Evolutionary conservation across 257 asterid genomes (phyloP).

Genomic region (Penstemon newberryi): DNA sequence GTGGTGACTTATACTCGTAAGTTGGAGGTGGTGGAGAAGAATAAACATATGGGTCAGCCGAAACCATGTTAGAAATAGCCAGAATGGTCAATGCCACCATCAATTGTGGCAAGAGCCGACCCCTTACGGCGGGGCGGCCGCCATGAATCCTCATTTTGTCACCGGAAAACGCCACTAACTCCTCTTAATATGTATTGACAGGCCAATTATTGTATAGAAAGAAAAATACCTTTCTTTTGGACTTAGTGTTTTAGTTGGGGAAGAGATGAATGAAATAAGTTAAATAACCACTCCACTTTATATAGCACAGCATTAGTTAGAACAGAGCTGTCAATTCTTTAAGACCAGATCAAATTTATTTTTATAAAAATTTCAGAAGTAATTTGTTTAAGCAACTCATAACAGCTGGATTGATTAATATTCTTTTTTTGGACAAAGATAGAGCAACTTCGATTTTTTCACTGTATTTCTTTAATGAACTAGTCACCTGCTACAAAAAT

Average conservation of each 20-base stretch:
- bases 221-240: background rate
- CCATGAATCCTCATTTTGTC: constrained; percentile 5
- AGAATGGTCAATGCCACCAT: constrained; percentile 29
- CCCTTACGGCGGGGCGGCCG: constrained; percentile 20
- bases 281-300: constrained; percentile 12
- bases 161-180: background rate
- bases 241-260: background rate
- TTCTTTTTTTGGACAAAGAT: background rate
- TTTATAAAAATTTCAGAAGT: background rate
- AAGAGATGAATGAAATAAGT: constrained; percentile 10
- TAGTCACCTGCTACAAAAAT: constrained; percentile 1
- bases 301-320: constrained; percentile 11
- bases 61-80: constrained; percentile 15
- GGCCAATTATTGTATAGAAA: background rate
- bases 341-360: background rate
- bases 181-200: constrained; percentile 8
- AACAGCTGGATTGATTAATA: background rate
- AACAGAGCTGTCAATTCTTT: constrained; percentile 12
- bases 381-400: background rate
- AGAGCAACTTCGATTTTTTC: background rate
- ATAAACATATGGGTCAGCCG: constrained; percentile 26
- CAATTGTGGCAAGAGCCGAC: constrained; percentile 17
- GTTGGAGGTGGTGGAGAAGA: constrained; percentile 28
- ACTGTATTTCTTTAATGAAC: background rate
- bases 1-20: background rate